A percentile compares a stretch with the other conserved stretches of the same genome.
These are phyloP conservation scores for Hypoxylon fuscum DNA, from an alignment of 495 filamentous ascomycete species.

Conservation along the genomic window DNA sequence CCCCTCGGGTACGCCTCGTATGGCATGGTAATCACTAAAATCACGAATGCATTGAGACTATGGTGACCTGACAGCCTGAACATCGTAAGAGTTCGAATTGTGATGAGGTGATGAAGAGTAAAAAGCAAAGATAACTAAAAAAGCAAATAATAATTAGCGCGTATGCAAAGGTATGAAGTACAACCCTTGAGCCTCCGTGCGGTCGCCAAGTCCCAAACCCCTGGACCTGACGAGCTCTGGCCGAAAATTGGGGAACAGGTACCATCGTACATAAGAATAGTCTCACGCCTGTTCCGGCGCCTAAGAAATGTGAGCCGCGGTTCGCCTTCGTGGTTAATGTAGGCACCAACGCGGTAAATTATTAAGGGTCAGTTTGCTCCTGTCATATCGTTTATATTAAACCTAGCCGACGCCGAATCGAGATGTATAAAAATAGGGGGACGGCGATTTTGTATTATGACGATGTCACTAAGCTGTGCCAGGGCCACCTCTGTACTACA, in stretches of 20 bases:
- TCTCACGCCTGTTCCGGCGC: background rate
- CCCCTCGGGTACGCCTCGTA: constrained; percentile 6
- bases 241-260: constrained; percentile 24
- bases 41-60: no score
- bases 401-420: background rate
- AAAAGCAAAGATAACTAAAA: constrained; percentile 5
- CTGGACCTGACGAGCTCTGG: constrained; percentile 15
- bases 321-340: constrained; percentile 11
- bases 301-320: constrained; percentile 13
- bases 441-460: no score
- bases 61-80: constrained; percentile 9
- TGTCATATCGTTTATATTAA: constrained; percentile 7
- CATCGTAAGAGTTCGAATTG: constrained; percentile 18
- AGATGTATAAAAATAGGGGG: no score
- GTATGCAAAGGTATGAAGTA: no score
- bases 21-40: background rate
- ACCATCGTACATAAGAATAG: constrained; percentile 2
- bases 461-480: no score
- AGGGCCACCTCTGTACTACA: background rate
- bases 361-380: constrained; percentile 25
- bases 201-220: constrained; percentile 22
- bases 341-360: constrained; percentile 25
- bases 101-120: constrained; percentile 11
- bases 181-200: constrained; percentile 23
- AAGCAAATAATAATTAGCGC: no score